A percentile compares a stretch with the other conserved stretches of the same genome.
Evolutionary conservation across 306 rosid species (phyloP).

Genomic region (Casuarina equisetifolia): DNA sequence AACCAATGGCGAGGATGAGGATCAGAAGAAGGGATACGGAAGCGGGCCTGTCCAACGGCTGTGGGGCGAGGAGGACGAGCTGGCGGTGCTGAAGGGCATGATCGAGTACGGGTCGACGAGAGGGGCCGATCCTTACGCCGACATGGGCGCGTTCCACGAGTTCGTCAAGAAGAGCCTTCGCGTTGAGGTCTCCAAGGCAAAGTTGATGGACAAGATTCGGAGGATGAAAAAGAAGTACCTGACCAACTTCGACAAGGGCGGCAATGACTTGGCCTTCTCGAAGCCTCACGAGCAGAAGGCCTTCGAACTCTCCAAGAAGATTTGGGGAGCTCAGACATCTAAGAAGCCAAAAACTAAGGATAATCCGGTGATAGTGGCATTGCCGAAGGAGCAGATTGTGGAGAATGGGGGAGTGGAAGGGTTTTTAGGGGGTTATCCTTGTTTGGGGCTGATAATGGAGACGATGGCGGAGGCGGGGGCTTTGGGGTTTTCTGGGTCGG

Average conservation of each 20-base stretch:
- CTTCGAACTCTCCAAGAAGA: slow-evolving; percentile 37
- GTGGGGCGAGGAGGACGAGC: slow-evolving; percentile 53
- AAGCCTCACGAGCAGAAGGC: slow-evolving; percentile 35
- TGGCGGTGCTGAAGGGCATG: slow-evolving; percentile 45
- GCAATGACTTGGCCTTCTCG: slow-evolving; percentile 34
- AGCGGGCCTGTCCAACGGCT: slow-evolving; percentile 16
- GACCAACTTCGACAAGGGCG: slow-evolving; percentile 19
- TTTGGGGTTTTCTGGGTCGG: slow-evolving; percentile 2
- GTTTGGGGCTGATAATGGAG: slow-evolving; percentile 25
- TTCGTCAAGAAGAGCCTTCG: slow-evolving; percentile 37
- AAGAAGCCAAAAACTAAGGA: slow-evolving; percentile 14
- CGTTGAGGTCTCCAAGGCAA: slow-evolving; percentile 36
- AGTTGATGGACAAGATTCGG: slow-evolving; percentile 42
- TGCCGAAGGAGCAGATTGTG: slow-evolving; percentile 19
- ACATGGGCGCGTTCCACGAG: slow-evolving; percentile 36
- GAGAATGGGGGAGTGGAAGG: slow-evolving; percentile 20
- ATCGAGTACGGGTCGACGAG: slow-evolving; percentile 39
- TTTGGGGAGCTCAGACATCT: slow-evolving; percentile 33
- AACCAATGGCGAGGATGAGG: slow-evolving; percentile 34
- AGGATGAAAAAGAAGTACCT: slow-evolving; percentile 51
- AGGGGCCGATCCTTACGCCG: slow-evolving; percentile 32
- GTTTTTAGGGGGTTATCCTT: slow-evolving; percentile 25
- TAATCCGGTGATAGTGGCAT: slow-evolving; percentile 6
- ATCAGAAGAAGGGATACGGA: slow-evolving; percentile 28
- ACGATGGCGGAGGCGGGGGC: background rate